phyloP scores from a whole-genome alignment of 2,329 filamentous ascomycete genomes.

The Aspergillus neoniger region DNA sequence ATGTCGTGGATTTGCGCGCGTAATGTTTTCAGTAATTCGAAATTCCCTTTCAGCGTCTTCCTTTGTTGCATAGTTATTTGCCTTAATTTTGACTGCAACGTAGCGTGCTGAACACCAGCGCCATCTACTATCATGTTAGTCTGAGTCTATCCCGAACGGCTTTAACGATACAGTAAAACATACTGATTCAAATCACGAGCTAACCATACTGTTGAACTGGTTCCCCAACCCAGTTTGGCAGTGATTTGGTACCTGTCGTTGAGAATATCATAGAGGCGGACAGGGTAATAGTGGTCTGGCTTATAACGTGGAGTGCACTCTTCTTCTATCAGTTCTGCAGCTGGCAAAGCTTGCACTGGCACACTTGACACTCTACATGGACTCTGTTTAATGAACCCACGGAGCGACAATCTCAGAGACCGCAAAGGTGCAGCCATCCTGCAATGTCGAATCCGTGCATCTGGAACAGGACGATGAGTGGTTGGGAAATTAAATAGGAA shows the following conservation, averaged over 20 bases:
- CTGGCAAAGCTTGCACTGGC: constrained; percentile 10
- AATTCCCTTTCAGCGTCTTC: constrained; percentile 30
- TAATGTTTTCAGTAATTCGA: constrained; percentile 35
- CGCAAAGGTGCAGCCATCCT: too few species aligned
- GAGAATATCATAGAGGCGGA: constrained; percentile 25
- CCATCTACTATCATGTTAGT: constrained; percentile 23
- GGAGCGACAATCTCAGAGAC: too few species aligned
- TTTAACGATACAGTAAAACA: not conserved
- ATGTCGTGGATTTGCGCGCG: constrained; percentile 31
- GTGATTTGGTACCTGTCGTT: constrained; percentile 40
- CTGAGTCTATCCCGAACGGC: constrained; percentile 2
- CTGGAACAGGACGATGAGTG: too few species aligned
- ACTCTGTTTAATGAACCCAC: too few species aligned
- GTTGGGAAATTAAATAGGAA: too few species aligned
- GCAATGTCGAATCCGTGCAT: too few species aligned
- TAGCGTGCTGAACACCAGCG: constrained; percentile 30
- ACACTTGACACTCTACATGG: constrained; percentile 8
- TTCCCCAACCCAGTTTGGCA: constrained; percentile 44
- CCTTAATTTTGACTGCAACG: constrained; percentile 39
- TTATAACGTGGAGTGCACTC: constrained; percentile 17
- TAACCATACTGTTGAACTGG: constrained; percentile 46
- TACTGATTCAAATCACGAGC: constrained; percentile 33
- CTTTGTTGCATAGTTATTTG: constrained; percentile 27
- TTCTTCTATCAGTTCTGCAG: constrained; percentile 16
- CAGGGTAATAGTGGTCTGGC: constrained; percentile 21